phyloP scores from a whole-genome alignment of 306 rosid genomes.

The Vigna nakashimae region DNA sequence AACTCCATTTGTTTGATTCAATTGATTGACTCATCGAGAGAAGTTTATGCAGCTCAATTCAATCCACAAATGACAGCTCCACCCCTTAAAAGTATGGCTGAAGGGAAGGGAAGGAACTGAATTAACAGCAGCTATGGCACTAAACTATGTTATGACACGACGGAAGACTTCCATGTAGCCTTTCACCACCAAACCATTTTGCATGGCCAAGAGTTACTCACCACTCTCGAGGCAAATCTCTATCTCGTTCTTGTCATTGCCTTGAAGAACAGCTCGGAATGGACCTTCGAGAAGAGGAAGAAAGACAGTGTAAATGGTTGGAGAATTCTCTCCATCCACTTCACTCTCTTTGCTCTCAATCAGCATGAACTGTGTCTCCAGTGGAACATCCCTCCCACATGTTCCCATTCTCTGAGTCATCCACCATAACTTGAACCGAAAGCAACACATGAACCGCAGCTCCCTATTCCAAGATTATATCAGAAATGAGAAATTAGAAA shows the following conservation, averaged over 20 bases:
- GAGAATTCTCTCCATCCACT: constrained; percentile 56
- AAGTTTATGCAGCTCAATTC: constrained; percentile 59
- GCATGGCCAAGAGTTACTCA: constrained; percentile 64
- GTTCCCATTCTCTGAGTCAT: constrained; percentile 99
- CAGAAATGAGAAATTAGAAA: constrained; percentile 1
- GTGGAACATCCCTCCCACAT: constrained; percentile 84
- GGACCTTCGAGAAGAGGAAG: constrained; percentile 96
- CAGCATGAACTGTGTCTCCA: constrained; percentile 95
- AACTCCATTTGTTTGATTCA: constrained; percentile 65
- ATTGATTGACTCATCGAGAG: constrained; percentile 47
- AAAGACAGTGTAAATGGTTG: constrained; percentile 79
- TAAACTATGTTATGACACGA: constrained; percentile 49
- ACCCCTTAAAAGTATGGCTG: constrained; percentile 53
- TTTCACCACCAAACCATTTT: constrained; percentile 49
- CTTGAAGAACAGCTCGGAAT: constrained; percentile 91
- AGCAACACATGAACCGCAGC: constrained; percentile 81
- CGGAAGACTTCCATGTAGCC: constrained; percentile 47
- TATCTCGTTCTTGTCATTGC: constrained; percentile 82
- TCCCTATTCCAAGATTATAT: constrained; percentile 55
- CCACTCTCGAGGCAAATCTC: constrained; percentile 97
- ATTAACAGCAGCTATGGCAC: constrained; percentile 50
- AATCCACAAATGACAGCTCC: constrained; percentile 60
- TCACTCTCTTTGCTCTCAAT: constrained; percentile 77
- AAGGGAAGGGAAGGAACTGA: constrained; percentile 52
- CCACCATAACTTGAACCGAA: constrained; percentile 99